Evolutionary conservation across 352 stramenopile genomes (phyloP).

Genomic region (Aphanomyces stellatus): DNA sequence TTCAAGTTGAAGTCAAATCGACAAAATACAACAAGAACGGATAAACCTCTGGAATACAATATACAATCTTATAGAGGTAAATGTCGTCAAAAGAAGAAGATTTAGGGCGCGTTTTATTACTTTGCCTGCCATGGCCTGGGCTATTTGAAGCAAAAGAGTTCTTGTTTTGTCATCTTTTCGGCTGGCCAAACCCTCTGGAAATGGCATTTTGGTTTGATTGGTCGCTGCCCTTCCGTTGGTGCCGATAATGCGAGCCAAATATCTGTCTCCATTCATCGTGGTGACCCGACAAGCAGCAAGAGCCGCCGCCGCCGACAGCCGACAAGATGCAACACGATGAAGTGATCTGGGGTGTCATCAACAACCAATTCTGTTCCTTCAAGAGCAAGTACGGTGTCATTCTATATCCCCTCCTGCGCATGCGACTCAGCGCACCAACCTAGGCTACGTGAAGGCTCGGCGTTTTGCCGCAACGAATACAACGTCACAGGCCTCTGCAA

Average conservation of each 20-base stretch:
- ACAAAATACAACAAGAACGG: too few relatives aligned
- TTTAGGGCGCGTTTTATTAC: too few relatives aligned
- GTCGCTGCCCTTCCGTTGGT: neutral
- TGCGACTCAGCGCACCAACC: neutral
- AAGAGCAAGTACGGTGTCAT: constrained; percentile 87
- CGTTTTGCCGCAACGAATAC: constrained; percentile 98
- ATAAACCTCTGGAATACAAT: too few relatives aligned
- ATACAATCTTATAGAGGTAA: too few relatives aligned
- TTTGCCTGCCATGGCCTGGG: too few relatives aligned
- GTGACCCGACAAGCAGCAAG: neutral
- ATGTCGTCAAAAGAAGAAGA: too few relatives aligned
- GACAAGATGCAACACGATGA: constrained; percentile 93
- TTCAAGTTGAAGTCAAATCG: too few relatives aligned
- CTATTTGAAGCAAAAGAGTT: too few relatives aligned
- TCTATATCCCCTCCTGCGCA: neutral
- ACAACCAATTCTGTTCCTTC: constrained; percentile 98
- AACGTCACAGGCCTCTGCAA: constrained; percentile 98
- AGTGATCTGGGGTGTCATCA: constrained; percentile 99
- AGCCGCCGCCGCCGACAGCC: neutral
- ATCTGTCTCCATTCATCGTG: neutral
- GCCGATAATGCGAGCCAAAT: neutral
- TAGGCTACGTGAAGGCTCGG: constrained; percentile 45
- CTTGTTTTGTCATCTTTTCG: too few relatives aligned
- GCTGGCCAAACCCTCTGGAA: neutral
- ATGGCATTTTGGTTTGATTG: constrained; percentile 3